These are phyloP conservation scores for Trametes meyenii DNA, from an alignment of 768 basidiomycete species.

Conservation along the genomic window DNA sequence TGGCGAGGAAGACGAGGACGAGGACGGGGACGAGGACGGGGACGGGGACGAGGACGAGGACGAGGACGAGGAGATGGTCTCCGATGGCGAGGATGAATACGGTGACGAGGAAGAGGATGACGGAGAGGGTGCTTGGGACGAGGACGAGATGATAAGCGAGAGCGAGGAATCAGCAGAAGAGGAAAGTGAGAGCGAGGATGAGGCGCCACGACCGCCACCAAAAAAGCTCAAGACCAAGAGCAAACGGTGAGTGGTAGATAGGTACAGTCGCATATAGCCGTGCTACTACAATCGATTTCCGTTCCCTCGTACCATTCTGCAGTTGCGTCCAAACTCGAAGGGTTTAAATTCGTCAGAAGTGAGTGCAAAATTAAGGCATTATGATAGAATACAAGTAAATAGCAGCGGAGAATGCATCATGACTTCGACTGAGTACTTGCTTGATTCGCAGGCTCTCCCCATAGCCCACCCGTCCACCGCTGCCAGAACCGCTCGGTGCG, in stretches of 20 bases:
- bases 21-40: constrained; percentile 39
- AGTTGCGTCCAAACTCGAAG: neutral
- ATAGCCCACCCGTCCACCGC: constrained; percentile 32
- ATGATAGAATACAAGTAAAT: constrained; percentile 14
- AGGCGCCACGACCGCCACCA: constrained; percentile 44
- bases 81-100: constrained; percentile 47
- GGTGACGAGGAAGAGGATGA: constrained; percentile 41
- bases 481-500: constrained; percentile 62
- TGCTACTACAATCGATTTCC: neutral
- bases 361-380: neutral
- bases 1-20: constrained; percentile 42
- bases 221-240: constrained; percentile 59
- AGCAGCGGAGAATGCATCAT: neutral
- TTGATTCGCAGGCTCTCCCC: constrained; percentile 11
- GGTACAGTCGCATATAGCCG: neutral
- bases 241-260: constrained; percentile 42
- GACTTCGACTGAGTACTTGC: constrained; percentile 8
- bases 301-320: neutral
- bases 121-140: constrained; percentile 30
- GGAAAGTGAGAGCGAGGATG: constrained; percentile 54
- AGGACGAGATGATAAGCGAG: constrained; percentile 63
- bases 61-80: constrained; percentile 57
- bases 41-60: constrained; percentile 42
- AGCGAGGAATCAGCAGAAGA: constrained; percentile 44
- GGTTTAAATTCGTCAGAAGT: too few species aligned